Base-by-base conservation (phyloP, 2,329 filamentous ascomycete genomes). In the Aureobasidium sp. region DNA sequence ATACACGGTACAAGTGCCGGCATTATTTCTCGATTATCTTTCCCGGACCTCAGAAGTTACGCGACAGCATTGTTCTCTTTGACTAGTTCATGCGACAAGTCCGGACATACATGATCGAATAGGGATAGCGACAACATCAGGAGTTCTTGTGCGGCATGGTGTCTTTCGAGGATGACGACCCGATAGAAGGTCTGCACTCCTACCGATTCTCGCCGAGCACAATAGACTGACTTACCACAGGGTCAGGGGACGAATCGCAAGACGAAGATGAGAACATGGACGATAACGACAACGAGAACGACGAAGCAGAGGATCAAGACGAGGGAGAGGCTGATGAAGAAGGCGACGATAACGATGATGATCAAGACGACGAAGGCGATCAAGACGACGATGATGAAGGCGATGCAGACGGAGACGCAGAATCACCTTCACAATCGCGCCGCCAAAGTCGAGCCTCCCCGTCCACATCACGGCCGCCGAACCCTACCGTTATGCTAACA, bases 401-500 rank as follows among this genome's bases (percentile, higher is more conserved):
- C 15, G 68, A 78, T 8, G 73, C 78, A 29, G 68, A 75, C 37
- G 75, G 79, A 53, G 76, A 79, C n/a, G 65, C 70, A 17, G 78
- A 79, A 53, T 78, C 77, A 41, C 77, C 78, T 3, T 71, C 72
- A 26, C 68, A 70, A 42, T 70, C 75, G n/a, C 74, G 75, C 62
- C 73, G 72, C 27, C 67, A 69, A 20, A 66, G 64, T 50, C 68
- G 70, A 59, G 53, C 67, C 17, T 66, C 64, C 2, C 63, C 63
- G 6, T 68, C 66, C 44, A 68, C 32, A 17, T 51, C 50, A 26
- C 62, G 69, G 47, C 74, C 75, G 52, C 73, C 74, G 36, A 80
- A 82, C 57, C 78, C 78, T 0, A 76, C 79, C 41, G 76, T 79
- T 15, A 73, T 77, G 20, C 72, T 80, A 61, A 80, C 78, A 3